Conservation (phyloP, 2,329 filamentous ascomycete species). For the Dendryphion nanum region DNA sequence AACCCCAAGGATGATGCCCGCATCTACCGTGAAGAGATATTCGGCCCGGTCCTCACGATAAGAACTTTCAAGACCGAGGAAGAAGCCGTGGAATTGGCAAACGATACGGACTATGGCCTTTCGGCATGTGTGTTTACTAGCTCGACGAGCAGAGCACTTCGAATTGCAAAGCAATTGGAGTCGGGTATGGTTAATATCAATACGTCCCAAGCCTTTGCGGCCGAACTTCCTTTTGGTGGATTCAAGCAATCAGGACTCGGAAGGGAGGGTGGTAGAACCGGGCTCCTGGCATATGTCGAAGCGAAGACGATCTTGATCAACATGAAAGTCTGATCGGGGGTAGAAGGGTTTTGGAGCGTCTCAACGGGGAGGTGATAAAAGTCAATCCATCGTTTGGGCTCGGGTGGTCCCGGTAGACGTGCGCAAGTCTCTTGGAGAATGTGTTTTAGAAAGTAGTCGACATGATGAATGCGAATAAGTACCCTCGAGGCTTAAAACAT, state of each 20-base stretch:
- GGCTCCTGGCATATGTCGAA: constrained; percentile 33
- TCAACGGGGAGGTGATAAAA: too few species aligned
- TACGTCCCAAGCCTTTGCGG: constrained; percentile 13
- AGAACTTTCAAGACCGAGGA: constrained; percentile 34
- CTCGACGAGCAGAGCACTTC: constrained; percentile 24
- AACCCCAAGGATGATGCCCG: constrained; percentile 23
- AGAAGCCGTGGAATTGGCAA: constrained; percentile 30
- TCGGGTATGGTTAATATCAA: constrained; percentile 35
- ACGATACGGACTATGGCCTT: constrained; percentile 30
- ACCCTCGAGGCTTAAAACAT: too few species aligned
- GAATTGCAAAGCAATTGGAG: constrained; percentile 28
- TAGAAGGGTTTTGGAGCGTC: too few species aligned
- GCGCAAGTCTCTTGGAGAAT: too few species aligned
- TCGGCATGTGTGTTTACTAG: constrained; percentile 25
- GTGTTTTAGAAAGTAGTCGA: too few species aligned
- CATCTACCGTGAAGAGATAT: constrained; percentile 34
- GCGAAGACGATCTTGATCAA: constrained; percentile 32
- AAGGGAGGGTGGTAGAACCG: constrained; percentile 26
- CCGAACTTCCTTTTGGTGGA: constrained; percentile 31
- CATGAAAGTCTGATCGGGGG: too few species aligned
- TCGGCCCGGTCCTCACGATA: constrained; percentile 29
- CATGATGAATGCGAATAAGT: too few species aligned
- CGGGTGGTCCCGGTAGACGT: too few species aligned
- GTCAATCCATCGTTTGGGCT: too few species aligned
- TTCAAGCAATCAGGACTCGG: constrained; percentile 33